These are phyloP conservation scores for Phtheirospermum japonicum DNA, from an alignment of 257 asterid genomes.

Conservation along the genomic window DNA sequence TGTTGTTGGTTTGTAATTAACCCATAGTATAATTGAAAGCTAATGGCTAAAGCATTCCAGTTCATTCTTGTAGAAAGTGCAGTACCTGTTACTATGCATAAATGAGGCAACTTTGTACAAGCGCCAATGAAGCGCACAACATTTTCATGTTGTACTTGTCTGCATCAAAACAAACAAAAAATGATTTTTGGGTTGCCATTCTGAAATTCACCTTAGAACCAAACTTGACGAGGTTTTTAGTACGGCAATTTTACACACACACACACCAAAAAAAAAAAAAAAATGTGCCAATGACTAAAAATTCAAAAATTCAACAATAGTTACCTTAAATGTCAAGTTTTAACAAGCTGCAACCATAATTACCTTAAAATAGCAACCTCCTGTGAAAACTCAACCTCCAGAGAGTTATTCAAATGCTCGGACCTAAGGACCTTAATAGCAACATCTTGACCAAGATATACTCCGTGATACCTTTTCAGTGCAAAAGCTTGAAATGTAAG, in stretches of 20 bases:
- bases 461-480: constrained; percentile 70
- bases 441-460: constrained; percentile 69
- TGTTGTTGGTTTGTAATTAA: background rate
- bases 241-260: background rate
- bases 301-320: background rate
- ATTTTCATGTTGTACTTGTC: constrained; percentile 80
- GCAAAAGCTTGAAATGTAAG: constrained; percentile 27
- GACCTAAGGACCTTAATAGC: constrained; percentile 82
- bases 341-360: constrained; percentile 20
- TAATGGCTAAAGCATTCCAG: constrained; percentile 19
- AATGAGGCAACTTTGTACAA: constrained; percentile 68
- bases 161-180: constrained; percentile 41
- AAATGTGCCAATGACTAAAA: too few relatives aligned
- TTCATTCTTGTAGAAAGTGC: constrained; percentile 25
- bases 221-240: background rate
- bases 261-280: background rate
- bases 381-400: constrained; percentile 72
- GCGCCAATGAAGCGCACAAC: constrained; percentile 88
- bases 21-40: constrained; percentile 7
- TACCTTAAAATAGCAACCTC: constrained; percentile 83
- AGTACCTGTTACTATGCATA: constrained; percentile 85
- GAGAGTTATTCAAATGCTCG: constrained; percentile 66
- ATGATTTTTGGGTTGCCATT: constrained; percentile 21
- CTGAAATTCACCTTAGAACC: background rate
- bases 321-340: background rate